phyloP scores from a whole-genome alignment of 2,329 filamentous ascomycete genomes.

The Cercospora sesami region DNA sequence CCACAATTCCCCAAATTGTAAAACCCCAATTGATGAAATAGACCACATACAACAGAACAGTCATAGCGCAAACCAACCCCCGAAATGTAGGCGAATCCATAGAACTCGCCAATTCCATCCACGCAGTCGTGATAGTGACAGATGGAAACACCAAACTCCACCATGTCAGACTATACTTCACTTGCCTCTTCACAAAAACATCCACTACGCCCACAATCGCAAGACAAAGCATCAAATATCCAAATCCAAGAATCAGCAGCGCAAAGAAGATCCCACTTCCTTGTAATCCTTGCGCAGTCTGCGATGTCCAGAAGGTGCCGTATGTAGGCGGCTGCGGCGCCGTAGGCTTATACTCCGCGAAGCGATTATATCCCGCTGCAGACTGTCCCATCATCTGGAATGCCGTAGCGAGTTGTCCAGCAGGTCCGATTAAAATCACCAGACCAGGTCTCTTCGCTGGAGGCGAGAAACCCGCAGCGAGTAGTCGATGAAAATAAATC shows the following conservation, averaged over 20 bases:
- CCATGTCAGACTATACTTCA: conserved; percentile 16
- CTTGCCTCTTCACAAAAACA: conserved; percentile 12
- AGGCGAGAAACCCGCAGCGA: conserved; percentile 10
- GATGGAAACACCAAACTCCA: conserved; percentile 21
- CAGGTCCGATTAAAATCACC: conserved; percentile 19
- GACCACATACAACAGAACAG: conserved; percentile 11
- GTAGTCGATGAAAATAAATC: conserved; percentile 18
- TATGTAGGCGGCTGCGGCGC: conserved; percentile 6
- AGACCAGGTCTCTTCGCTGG: conserved; percentile 13
- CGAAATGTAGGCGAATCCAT: conserved; percentile 24
- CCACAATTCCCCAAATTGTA: conserved; percentile 13
- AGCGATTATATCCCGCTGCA: conserved; percentile 8
- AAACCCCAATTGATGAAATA: conserved; percentile 19
- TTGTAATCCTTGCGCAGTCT: conserved; percentile 14
- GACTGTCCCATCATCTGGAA: conserved; percentile 17
- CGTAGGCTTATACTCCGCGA: conserved; percentile 18
- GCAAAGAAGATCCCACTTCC: conserved; percentile 16
- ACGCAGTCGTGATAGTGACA: conserved; percentile 20
- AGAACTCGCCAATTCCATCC: conserved; percentile 13
- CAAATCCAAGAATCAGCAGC: conserved; percentile 16
- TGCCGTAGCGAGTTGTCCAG: conserved; percentile 18
- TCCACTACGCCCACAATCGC: conserved; percentile 18
- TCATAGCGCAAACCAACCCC: conserved; percentile 12
- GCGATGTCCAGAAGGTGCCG: conserved; percentile 17
- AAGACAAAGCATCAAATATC: conserved; percentile 17